Percentiles rank a stretch among this genome's conserved stretches.
phyloP scores from a whole-genome alignment of 2,329 filamentous ascomycete species.

The Stagonosporopsis vannaccii region DNA sequence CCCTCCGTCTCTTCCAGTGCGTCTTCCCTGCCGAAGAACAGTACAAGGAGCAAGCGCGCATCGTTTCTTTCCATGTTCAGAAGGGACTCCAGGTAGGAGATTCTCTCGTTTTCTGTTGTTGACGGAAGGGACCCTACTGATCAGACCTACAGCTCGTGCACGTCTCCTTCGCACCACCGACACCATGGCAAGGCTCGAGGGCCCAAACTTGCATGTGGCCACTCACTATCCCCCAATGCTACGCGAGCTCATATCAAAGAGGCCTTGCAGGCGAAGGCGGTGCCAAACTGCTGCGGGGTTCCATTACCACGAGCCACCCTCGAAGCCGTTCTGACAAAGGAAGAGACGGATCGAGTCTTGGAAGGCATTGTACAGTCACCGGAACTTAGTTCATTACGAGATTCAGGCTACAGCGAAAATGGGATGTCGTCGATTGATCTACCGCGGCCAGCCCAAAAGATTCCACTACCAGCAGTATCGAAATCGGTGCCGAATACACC shows the following conservation, averaged over 20 bases:
- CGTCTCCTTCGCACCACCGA: conserved; percentile 34
- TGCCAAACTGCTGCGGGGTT: conserved; percentile 52
- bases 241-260: conserved; percentile 46
- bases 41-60: conserved; percentile 37
- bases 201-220: conserved; percentile 42
- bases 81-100: conserved; percentile 38
- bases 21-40: conserved; percentile 26
- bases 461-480: conserved; percentile 13
- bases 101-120: background rate
- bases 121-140: conserved; percentile 21
- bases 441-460: conserved; percentile 14
- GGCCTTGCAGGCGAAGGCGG: conserved; percentile 38
- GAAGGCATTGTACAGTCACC: conserved; percentile 23
- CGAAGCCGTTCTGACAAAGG: conserved; percentile 47
- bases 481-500: conserved; percentile 16
- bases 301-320: conserved; percentile 51
- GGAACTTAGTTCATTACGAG: conserved; percentile 25
- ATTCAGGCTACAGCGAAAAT: conserved; percentile 41
- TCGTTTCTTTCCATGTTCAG: conserved; percentile 44
- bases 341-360: conserved; percentile 46
- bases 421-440: conserved; percentile 33
- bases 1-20: conserved; percentile 34
- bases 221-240: conserved; percentile 37
- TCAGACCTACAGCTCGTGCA: conserved; percentile 29
- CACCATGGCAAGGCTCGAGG: conserved; percentile 34